These are phyloP conservation scores for Arabidopsis arenosa DNA, from an alignment of 345 rosid species.

Conservation along the genomic window DNA sequence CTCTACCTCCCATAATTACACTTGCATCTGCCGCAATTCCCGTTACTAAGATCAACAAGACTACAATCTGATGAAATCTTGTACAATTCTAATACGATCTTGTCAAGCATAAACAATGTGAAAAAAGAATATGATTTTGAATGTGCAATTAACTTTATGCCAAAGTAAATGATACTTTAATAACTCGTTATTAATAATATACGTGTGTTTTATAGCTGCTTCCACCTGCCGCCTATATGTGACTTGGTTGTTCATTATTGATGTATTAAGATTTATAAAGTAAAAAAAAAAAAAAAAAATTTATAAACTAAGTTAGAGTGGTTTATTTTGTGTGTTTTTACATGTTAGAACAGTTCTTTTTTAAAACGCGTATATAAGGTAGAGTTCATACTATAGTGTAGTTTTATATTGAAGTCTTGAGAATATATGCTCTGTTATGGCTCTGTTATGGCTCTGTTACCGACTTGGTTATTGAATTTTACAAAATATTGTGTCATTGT, in stretches of 20 bases:
- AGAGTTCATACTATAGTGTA: neutral
- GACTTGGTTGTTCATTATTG: neutral
- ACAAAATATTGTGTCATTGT: neutral
- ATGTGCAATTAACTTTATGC: neutral
- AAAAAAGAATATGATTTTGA: neutral
- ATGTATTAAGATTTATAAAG: neutral
- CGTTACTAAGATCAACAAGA: slow-evolving; percentile 17
- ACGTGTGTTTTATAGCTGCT: neutral
- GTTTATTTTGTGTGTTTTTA: neutral
- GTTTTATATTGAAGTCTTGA: neutral
- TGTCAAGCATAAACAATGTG: slow-evolving; percentile 9
- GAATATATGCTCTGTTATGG: neutral
- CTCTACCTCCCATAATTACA: slow-evolving; percentile 21
- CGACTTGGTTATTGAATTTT: neutral
- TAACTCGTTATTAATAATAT: no score
- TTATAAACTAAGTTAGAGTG: neutral
- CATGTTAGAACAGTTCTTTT: neutral
- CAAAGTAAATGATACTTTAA: no score
- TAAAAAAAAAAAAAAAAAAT: no score
- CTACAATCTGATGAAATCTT: neutral
- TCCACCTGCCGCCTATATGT: neutral
- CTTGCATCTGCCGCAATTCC: slow-evolving; percentile 40
- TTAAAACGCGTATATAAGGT: neutral
- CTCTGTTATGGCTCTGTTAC: neutral
- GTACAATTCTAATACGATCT: neutral